Base-by-base conservation (phyloP, 345 rosid genomes). In the Capsella bursapastoris region DNA sequence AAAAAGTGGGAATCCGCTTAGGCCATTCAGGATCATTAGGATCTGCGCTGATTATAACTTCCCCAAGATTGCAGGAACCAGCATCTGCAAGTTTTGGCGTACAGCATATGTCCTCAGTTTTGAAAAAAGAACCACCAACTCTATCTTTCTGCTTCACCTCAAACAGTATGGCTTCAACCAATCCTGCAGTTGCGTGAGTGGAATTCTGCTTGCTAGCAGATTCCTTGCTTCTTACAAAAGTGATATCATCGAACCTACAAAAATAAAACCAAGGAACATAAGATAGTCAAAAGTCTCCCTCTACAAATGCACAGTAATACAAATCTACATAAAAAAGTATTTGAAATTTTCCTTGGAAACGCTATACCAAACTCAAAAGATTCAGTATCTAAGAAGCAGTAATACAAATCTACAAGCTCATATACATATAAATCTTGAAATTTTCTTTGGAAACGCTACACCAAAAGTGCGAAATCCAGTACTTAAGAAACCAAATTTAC, bases 131-230 rank as follows among this genome's bases (percentile, higher is more conserved):
- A 53, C 90, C 90, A 71, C 92, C 93, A 70, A 92, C 80, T 80
- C 77, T 86, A 35, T 83, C 84, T 45, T 87, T 78, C 55, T 89
- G 93, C 76, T 85, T 86, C 37, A 82, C 87, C 71, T 89, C 96
- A 49, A 88, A 87, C 49, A 89, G 72, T 74, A 89, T 87, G 13
- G 90, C 96, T 79, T 89, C 97, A 66, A 92, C 90, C 68, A 87
- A 77, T 34, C 97, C 93, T 49, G 89, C 81, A 64, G 77, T 82
- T 55, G 64, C 82, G 78, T 80, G 90, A 90, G 87, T 84, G 3
- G 29, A 80, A 10, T 69, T 68, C 80, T 82, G 82, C 58, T 74
- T 79, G 37, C 72, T 82, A 10, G 86, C 87, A 41, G 84, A 79
- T 73, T 88, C 93, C 72, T 84, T 84, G 14, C 88, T 76, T 77